A percentile compares a stretch with the other conserved stretches of the same genome.
These are phyloP conservation scores for Pleurotus pulmonarius DNA, from an alignment of 768 basidiomycete genomes.

Conservation along the genomic window DNA sequence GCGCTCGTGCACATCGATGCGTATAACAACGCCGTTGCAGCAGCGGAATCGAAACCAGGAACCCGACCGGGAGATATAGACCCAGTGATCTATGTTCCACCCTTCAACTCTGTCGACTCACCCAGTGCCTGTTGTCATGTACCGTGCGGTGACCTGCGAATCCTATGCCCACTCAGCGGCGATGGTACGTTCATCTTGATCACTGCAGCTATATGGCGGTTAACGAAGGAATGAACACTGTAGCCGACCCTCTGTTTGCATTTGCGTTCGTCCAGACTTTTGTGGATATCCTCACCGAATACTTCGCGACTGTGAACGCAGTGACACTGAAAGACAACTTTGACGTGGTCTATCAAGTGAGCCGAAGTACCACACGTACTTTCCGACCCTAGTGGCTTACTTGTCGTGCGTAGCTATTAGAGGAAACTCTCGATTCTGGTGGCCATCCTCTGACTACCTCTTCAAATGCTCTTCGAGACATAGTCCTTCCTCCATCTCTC, in stretches of 20 bases:
- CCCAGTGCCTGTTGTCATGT: conserved; percentile 86
- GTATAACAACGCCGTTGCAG: conserved; percentile 67
- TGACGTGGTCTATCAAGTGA: conserved; percentile 90
- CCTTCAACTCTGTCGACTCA: conserved; percentile 37
- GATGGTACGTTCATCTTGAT: conserved; percentile 67
- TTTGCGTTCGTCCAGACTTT: conserved; percentile 89
- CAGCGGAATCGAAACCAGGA: conserved; percentile 25
- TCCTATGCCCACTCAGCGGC: conserved; percentile 79
- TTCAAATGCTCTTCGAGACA: conserved; percentile 85
- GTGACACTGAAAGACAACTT: conserved; percentile 86
- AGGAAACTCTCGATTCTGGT: conserved; percentile 92
- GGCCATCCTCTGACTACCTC: conserved; percentile 92
- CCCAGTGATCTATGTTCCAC: conserved; percentile 67
- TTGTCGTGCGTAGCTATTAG: conserved; percentile 59
- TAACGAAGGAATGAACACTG: neutral
- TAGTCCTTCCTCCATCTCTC: conserved; percentile 88
- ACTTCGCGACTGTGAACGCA: conserved; percentile 83
- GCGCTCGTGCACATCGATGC: conserved; percentile 86
- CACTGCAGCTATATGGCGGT: conserved; percentile 1
- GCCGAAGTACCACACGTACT: conserved; percentile 11
- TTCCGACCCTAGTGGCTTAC: conserved; percentile 2
- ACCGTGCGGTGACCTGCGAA: conserved; percentile 66
- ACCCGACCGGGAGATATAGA: conserved; percentile 55
- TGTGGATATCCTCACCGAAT: conserved; percentile 77
- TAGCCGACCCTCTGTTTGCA: conserved; percentile 87